Base-by-base conservation (phyloP, 176 grass and related monocot species). In the Luzula sylvatica region DNA sequence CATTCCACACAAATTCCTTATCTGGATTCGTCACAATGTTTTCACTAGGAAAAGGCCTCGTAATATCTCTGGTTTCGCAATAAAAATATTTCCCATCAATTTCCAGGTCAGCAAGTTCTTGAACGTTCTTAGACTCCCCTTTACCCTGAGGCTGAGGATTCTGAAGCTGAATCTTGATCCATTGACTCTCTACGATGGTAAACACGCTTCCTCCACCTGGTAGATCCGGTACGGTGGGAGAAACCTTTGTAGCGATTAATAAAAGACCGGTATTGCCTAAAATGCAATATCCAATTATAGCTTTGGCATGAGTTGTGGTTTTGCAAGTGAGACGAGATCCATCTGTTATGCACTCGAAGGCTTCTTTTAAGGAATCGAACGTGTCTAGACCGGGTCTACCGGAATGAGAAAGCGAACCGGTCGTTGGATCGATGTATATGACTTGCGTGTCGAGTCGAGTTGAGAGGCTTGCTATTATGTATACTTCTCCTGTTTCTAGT, bases 51-150 rank as follows among this genome's bases (percentile, higher is more conserved):
- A 98, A 98, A 1, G 75, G 81, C 20, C 85, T 76, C 17, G 81
- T 98, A 65, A 98, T 65, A 69, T 98, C 92, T 65, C 86, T 86
- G 35, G 92, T 98, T 76, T 90, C 92, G 62, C 85, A 98, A 23
- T 90, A 98, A 56, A 82, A 98, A 61, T 90, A 63, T 61, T 98
- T 98, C 5, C 92, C 92, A 50, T 98, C 92, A 77, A 98, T 90
- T 59, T 98, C 85, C 44, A 98, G 81, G 42, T 98, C 85, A 39
- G 81, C 75, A 65, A 98, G 54, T 17, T 90, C 81, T 15, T 66
- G 27, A 52, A 80, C 49, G 59, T 98, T 98, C 68, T 86, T 90
- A 7, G 67, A 21, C 52, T 98, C 92, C 8, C 85, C 81, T 67
- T 56, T 90, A 1, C 92, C 92, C 55, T 83, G 85, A 39, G 75